phyloP scores from a whole-genome alignment of 202 grass and related monocot species.

The Carex sylvatica region DNA sequence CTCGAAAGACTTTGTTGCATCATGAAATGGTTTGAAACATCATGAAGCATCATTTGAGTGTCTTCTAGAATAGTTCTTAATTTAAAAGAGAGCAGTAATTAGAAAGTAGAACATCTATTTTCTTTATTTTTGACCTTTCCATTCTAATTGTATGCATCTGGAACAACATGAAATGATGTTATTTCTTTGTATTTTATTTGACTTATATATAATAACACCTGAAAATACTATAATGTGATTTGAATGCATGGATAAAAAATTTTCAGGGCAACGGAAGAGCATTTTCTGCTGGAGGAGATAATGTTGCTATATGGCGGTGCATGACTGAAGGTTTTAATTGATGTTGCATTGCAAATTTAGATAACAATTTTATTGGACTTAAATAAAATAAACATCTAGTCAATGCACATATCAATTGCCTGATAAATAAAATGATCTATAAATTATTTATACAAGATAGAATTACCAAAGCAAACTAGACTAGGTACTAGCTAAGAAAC shows the following conservation, averaged over 20 bases:
- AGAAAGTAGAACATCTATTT: too few relatives aligned
- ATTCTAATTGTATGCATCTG: too few relatives aligned
- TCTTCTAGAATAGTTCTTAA: too few relatives aligned
- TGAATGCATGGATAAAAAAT: background rate
- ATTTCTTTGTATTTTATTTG: too few relatives aligned
- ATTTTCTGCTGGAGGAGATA: conserved; percentile 28
- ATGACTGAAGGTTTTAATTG: background rate
- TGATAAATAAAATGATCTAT: background rate
- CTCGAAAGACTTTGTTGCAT: too few relatives aligned
- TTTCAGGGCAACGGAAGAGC: background rate
- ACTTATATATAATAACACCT: background rate
- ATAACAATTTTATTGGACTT: background rate
- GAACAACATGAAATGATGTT: too few relatives aligned
- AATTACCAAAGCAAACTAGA: background rate
- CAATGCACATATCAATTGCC: background rate
- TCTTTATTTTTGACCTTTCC: too few relatives aligned
- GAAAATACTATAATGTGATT: background rate
- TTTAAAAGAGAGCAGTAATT: too few relatives aligned
- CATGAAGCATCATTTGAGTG: too few relatives aligned
- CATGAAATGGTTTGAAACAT: too few relatives aligned
- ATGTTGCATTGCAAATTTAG: background rate
- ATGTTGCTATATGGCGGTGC: background rate
- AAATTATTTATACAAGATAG: background rate
- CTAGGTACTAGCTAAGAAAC: background rate
- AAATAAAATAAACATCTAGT: background rate